A percentile compares a stretch with the other conserved stretches of the same genome.
Conservation (phyloP, 2,329 filamentous ascomycete genomes). For the Rutstroemia sp. region DNA sequence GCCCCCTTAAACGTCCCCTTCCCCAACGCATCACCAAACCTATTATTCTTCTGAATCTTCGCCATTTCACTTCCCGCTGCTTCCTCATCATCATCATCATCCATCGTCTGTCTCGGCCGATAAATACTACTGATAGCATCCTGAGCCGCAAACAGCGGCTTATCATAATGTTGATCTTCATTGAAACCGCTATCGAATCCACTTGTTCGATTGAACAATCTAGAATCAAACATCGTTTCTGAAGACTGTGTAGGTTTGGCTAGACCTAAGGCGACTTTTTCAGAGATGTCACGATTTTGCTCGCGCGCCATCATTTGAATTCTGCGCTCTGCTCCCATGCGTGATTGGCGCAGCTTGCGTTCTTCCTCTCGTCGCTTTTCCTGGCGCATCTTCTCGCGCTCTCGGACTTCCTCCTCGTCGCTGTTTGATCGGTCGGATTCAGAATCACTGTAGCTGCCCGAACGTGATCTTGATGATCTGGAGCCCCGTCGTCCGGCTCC, state of each 20-base stretch:
- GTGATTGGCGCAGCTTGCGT: slow-evolving; percentile 82
- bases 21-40: slow-evolving; percentile 77
- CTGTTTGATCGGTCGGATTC: slow-evolving; percentile 34
- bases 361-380: slow-evolving; percentile 79
- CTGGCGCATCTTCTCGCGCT: slow-evolving; percentile 68
- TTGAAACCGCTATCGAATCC: slow-evolving; percentile 92
- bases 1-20: slow-evolving; percentile 87
- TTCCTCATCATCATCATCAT: slow-evolving; percentile 70
- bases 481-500: slow-evolving; percentile 38
- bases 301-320: slow-evolving; percentile 91
- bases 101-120: slow-evolving; percentile 66
- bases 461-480: slow-evolving; percentile 33
- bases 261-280: slow-evolving; percentile 89
- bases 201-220: slow-evolving; percentile 88
- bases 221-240: slow-evolving; percentile 95
- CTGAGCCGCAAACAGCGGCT: slow-evolving; percentile 91
- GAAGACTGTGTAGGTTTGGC: slow-evolving; percentile 89
- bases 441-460: slow-evolving; percentile 46
- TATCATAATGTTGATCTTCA: slow-evolving; percentile 95
- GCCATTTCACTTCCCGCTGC: slow-evolving; percentile 77
- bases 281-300: slow-evolving; percentile 92
- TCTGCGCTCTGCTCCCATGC: slow-evolving; percentile 89
- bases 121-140: slow-evolving; percentile 95
- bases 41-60: slow-evolving; percentile 75
- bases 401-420: slow-evolving; percentile 61